Evolutionary conservation across 148 eudicot genomes (phyloP).

Genomic region (Heliamphora exappendiculata): DNA sequence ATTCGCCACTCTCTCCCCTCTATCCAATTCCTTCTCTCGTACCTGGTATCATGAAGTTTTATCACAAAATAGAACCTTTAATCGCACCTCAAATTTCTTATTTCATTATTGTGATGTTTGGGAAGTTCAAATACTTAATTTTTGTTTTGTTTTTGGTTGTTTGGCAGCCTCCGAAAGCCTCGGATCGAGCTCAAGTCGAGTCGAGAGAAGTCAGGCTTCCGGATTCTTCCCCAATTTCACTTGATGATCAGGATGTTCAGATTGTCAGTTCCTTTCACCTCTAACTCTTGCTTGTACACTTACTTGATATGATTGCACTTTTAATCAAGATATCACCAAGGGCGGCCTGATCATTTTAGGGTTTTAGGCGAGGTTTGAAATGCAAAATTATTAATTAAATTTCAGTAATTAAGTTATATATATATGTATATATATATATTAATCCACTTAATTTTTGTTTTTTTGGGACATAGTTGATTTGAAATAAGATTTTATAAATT

Average conservation of each 20-base stretch:
- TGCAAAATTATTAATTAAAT: too few relatives aligned
- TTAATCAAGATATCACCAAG: background rate
- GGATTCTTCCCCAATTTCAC: conserved; percentile 57
- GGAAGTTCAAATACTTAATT: background rate
- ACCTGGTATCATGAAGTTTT: conserved; percentile 51
- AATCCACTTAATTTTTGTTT: too few relatives aligned
- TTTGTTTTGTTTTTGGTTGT: conserved; percentile 9
- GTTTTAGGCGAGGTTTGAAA: too few relatives aligned
- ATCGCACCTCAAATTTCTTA: background rate
- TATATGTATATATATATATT: too few relatives aligned
- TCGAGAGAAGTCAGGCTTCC: conserved; percentile 81
- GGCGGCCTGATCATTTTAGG: too few relatives aligned
- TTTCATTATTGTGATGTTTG: background rate
- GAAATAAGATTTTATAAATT: too few relatives aligned
- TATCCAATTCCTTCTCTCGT: conserved; percentile 65
- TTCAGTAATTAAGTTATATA: too few relatives aligned
- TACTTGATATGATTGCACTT: background rate
- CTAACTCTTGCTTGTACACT: background rate
- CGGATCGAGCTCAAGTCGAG: conserved; percentile 84
- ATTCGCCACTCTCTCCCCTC: conserved; percentile 67
- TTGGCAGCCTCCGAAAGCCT: conserved; percentile 70
- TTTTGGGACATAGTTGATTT: too few relatives aligned
- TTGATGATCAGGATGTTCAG: conserved; percentile 93
- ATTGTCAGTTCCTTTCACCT: conserved; percentile 48
- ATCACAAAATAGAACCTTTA: too few relatives aligned